Conservation (phyloP, 1,284 basidiomycete species). For the Kwoniella shivajii region DNA sequence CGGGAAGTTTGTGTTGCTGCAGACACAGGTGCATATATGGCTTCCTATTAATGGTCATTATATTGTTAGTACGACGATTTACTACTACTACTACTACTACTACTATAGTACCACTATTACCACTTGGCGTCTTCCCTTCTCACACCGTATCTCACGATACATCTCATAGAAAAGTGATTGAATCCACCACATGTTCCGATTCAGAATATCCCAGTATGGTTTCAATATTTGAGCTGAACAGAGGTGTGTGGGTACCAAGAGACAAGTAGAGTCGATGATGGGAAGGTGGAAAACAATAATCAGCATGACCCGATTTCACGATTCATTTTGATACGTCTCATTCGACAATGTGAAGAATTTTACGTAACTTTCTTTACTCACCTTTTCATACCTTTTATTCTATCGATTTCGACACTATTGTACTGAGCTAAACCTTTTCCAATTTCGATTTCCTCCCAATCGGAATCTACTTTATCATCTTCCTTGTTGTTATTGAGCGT, state of each 20-base stretch:
- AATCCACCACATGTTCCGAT: constrained; percentile 94
- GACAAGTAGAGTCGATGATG: neutral
- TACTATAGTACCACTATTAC: no score
- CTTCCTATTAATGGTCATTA: no score
- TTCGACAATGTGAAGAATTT: no score
- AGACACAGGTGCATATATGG: no score
- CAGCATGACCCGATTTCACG: constrained; percentile 5
- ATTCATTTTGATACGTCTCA: neutral
- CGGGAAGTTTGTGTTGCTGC: no score
- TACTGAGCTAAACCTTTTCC: constrained; percentile 94
- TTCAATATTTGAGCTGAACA: constrained; percentile 72
- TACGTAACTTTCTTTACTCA: constrained; percentile 53
- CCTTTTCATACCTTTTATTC: constrained; percentile 90
- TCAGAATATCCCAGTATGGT: constrained; percentile 88
- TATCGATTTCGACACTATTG: constrained; percentile 86
- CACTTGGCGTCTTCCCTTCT: no score
- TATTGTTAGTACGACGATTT: no score
- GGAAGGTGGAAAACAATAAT: neutral
- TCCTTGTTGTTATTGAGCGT: neutral
- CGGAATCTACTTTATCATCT: constrained; percentile 53
- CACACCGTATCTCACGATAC: no score
- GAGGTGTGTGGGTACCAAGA: no score
- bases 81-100: no score
- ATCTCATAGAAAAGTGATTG: constrained; percentile 59
- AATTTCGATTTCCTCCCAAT: constrained; percentile 81